A percentile compares a stretch with the other conserved stretches of the same genome.
These are phyloP conservation scores for Pseudogymnoascus sp. DNA, from an alignment of 2,329 filamentous ascomycete genomes.

Conservation along the genomic window DNA sequence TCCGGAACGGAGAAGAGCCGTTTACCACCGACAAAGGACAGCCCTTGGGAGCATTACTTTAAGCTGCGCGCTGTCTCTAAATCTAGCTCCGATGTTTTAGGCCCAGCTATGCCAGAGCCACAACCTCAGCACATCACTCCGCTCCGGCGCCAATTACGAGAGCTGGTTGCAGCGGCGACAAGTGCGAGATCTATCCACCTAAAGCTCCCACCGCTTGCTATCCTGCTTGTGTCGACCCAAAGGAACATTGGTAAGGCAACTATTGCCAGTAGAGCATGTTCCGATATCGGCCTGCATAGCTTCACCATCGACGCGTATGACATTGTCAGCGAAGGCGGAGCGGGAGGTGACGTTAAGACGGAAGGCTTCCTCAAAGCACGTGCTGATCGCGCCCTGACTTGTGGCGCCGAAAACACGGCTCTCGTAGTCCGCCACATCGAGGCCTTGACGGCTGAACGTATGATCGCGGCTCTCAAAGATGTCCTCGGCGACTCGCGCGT, in stretches of 20 bases:
- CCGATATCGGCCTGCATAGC: slow-evolving; percentile 82
- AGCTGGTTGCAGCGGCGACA: slow-evolving; percentile 81
- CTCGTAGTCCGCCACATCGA: slow-evolving; percentile 87
- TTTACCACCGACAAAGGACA: slow-evolving; percentile 68
- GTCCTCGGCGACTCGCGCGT: slow-evolving; percentile 74
- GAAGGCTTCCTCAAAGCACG: slow-evolving; percentile 83
- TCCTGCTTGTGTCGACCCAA: slow-evolving; percentile 85
- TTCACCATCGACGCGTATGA: slow-evolving; percentile 90
- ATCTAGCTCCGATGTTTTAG: slow-evolving; percentile 34
- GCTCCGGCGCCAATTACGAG: slow-evolving; percentile 65
- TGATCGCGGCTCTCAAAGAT: slow-evolving; percentile 76
- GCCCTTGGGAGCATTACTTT: slow-evolving; percentile 84
- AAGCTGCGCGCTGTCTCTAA: slow-evolving; percentile 63
- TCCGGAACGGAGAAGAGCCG: slow-evolving; percentile 80
- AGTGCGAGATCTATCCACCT: slow-evolving; percentile 81
- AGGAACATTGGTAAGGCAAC: slow-evolving; percentile 89
- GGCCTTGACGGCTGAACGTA: slow-evolving; percentile 82
- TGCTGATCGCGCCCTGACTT: slow-evolving; percentile 81
- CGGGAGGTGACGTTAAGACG: slow-evolving; percentile 85
- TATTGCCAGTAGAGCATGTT: slow-evolving; percentile 66
- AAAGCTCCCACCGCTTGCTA: slow-evolving; percentile 78
- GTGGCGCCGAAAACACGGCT: slow-evolving; percentile 74
- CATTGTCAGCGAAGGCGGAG: slow-evolving; percentile 83
- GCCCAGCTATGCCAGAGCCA: slow-evolving; percentile 35
- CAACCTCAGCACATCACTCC: slow-evolving; percentile 47